Evolutionary conservation across 1,139 yeast species (phyloP).

Genomic region (Torulaspora globosa): DNA sequence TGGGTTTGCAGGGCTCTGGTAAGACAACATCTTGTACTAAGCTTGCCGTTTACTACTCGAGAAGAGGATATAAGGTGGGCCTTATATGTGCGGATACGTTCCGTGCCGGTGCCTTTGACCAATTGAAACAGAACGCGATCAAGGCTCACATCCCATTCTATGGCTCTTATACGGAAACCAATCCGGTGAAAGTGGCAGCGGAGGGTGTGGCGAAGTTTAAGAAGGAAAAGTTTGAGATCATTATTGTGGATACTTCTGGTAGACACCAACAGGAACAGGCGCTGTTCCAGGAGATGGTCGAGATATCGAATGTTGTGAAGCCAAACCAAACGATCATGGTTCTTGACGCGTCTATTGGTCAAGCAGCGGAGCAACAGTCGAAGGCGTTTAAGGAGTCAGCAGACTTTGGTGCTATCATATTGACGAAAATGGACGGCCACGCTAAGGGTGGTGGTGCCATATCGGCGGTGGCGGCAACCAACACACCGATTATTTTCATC

Average conservation of each 20-base stretch:
- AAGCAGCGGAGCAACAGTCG: slow-evolving; percentile 95
- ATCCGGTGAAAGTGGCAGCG: slow-evolving; percentile 86
- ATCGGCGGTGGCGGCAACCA: slow-evolving; percentile 95
- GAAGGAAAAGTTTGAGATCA: slow-evolving; percentile 85
- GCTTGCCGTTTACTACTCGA: slow-evolving; percentile 88
- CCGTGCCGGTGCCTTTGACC: slow-evolving; percentile 99
- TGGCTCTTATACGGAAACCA: slow-evolving; percentile 93
- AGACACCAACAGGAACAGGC: slow-evolving; percentile 95
- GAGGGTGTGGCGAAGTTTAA: slow-evolving; percentile 93
- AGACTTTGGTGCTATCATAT: slow-evolving; percentile 89
- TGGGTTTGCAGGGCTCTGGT: slow-evolving; percentile 98
- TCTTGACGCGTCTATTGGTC: slow-evolving; percentile 95
- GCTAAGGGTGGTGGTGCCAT: slow-evolving; percentile 99
- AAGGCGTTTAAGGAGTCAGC: slow-evolving; percentile 90
- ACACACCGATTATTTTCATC: slow-evolving; percentile 92
- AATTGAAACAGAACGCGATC: slow-evolving; percentile 93
- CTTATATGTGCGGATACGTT: slow-evolving; percentile 98
- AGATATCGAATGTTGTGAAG: slow-evolving; percentile 76
- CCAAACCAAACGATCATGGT: slow-evolving; percentile 98
- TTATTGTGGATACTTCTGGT: slow-evolving; percentile 96
- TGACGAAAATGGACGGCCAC: slow-evolving; percentile 98
- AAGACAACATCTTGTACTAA: slow-evolving; percentile 97
- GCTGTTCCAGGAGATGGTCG: slow-evolving; percentile 90
- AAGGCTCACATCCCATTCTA: slow-evolving; percentile 91
- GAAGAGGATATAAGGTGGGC: slow-evolving; percentile 92